phyloP scores from a whole-genome alignment of 2,329 filamentous ascomycete genomes.

The Aureobasidium melanogenum region DNA sequence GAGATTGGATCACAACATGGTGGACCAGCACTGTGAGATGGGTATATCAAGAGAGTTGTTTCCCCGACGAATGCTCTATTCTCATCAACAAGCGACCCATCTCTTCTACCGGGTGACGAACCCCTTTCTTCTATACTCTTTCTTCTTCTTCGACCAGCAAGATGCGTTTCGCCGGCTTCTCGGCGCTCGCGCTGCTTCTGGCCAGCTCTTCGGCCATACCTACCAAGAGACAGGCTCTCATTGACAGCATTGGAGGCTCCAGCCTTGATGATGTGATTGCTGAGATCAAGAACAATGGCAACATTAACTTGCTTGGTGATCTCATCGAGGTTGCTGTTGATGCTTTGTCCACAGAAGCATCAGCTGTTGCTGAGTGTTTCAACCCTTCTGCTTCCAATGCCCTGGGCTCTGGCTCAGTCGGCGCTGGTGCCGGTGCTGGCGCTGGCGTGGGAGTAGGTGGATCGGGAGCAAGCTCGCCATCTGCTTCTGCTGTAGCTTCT shows the following conservation, averaged over 20 bases:
- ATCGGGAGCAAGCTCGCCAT: neutral
- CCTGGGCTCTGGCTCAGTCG: neutral
- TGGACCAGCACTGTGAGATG: neutral
- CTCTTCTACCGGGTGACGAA: neutral
- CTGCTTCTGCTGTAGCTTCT: neutral
- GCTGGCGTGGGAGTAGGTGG: neutral
- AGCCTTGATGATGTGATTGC: constrained; percentile 2
- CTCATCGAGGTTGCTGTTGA: constrained; percentile 3
- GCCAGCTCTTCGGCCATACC: constrained; percentile 6
- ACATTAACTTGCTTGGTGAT: constrained; percentile 5
- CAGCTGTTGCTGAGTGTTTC: neutral
- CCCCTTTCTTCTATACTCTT: neutral
- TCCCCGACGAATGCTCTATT: neutral
- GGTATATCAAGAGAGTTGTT: neutral
- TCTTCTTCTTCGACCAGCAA: neutral
- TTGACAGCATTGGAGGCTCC: neutral
- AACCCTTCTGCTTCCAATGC: neutral
- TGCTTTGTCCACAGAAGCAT: neutral
- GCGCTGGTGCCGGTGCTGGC: neutral
- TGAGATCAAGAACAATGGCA: constrained; percentile 3
- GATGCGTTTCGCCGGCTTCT: constrained; percentile 6
- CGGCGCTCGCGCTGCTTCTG: constrained; percentile 4
- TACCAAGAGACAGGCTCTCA: constrained; percentile 7
- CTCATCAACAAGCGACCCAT: neutral
- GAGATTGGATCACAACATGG: constrained; percentile 4